Base-by-base conservation (phyloP, 441 rosid genomes). In the Jatropha multifida region DNA sequence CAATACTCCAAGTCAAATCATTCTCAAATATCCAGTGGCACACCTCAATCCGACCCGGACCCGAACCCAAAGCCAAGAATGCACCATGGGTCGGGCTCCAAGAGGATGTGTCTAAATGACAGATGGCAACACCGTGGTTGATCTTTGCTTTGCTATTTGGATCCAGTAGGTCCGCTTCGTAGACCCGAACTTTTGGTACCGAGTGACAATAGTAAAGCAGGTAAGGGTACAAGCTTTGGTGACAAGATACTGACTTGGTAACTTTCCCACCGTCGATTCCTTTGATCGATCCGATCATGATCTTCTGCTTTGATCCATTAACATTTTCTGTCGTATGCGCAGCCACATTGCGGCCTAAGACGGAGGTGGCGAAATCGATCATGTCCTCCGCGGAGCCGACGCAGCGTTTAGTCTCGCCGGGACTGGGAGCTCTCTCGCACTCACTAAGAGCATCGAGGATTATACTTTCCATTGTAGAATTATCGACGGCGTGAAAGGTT, bases 1-100 rank as follows among this genome's bases (percentile, higher is more conserved):
- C 92, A 14, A 82, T 66, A 1, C 92, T 83, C 99, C 99, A 96
- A 46, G 92, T 94, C 92, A 94, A 76, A 76, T 96, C 99, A 78
- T 92, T 91, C 85, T 96, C 93, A 46, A 92, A 96, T 46, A 96
- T 92, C 99, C 99, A 95, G 77, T 95, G 99, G 27, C 99, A 95
- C 2, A 93, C 97, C 77, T 95, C 99, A 44, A 91, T 88, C 81
- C 59, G 80, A 63, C 98, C 99, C 4, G 99, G 99, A 44, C 84
- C 83, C 8, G 92, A 87, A 17, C 97, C 97, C 67, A 96, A 80
- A 3, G 98, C 89, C 69, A 86, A 7, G 82, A 96, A 96, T 1
- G 99, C 97, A 8, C 97, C 97, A 9, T 96, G 99, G 56, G 72
- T 85, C 32, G 97, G 68, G 81, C 98, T 89, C 99, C 99, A 96